Base-by-base conservation (phyloP, 352 stramenopile genomes). In the Phytophthora hibernalis region DNA sequence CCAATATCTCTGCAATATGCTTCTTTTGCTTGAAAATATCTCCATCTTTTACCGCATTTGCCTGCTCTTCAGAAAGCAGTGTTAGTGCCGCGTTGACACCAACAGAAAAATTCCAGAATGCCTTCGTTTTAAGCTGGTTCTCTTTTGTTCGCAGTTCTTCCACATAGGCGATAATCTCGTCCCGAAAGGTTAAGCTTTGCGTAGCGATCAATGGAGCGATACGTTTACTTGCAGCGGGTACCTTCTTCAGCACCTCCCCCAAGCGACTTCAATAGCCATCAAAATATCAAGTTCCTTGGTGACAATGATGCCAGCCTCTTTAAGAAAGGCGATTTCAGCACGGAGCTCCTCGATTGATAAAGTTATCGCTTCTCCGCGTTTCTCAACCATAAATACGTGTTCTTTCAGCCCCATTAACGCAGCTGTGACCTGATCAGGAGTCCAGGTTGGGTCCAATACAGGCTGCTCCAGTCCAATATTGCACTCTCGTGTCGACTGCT, bases 1-100 rank as follows among this genome's bases (percentile, higher is more conserved):
- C 95, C 64, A 99, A 91, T 40, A 98, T 97, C 40, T 87, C 79
- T 35, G 93, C 97, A 9, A 98, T 77, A 64, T 98, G 89, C 12
- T 80, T 79, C 59, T 93, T 97, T 11, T 87, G 74, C 9, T 73
- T 59, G n/a, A 84, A 87, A 3, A 60, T 21, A 0, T 21, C 26
- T 13, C 79, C 53, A 60, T 92, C 85, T 18, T 76, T 58, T 38
- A 80, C 68, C 31, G 81, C 68, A 9, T 55, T 55, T 10, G 37
- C 22, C 5, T 75, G 73, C 21, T 90, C 83, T 47, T 82, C 66
- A 15, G 31, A 52, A 15, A 95, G 82, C 20, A 78, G 48, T 10
- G 80, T 68, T 12, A 86, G 52, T 0, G 85, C 83, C 2, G 49
- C 47, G 15, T 68, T 72, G 0, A 85, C 64, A 21, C 82, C 85